A percentile compares a stretch with the other conserved stretches of the same genome.
Conservation (phyloP, 2,329 filamentous ascomycete species). For the Huntiella savannae region DNA sequence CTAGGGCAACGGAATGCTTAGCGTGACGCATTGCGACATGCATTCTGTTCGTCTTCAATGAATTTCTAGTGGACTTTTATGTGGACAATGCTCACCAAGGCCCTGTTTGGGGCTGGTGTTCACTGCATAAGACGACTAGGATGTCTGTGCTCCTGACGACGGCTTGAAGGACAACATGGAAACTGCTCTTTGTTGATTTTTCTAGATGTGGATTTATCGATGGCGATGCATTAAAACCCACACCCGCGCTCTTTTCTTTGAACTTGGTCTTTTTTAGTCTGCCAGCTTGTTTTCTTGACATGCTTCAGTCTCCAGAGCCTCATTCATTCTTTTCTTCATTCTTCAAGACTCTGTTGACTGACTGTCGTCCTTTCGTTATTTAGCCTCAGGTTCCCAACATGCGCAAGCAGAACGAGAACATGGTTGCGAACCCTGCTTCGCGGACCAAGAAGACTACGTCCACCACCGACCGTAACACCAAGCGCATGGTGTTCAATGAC, state of each 20-base stretch:
- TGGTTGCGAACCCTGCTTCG: constrained; percentile 35
- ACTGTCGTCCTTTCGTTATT: constrained; percentile 2
- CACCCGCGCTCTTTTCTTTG: no score
- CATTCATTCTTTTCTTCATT: background rate
- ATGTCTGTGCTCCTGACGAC: no score
- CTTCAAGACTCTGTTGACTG: background rate
- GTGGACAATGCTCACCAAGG: background rate
- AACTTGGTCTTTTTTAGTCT: background rate
- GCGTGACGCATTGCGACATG: background rate
- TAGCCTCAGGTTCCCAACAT: constrained; percentile 27
- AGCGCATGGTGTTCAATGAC: constrained; percentile 59
- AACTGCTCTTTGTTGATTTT: no score
- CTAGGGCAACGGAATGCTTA: constrained; percentile 5
- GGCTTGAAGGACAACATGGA: no score
- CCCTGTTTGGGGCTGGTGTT: no score
- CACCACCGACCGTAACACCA: constrained; percentile 20
- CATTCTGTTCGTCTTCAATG: background rate
- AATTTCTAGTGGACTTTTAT: background rate
- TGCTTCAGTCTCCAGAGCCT: background rate
- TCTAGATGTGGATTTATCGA: no score
- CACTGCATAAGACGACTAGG: no score
- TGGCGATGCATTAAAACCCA: no score
- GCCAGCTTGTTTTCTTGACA: background rate
- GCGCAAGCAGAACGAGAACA: constrained; percentile 50
- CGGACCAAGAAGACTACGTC: constrained; percentile 21